Conservation (phyloP, 2,329 filamentous ascomycete species). For the Hypoxylon sp. region DNA sequence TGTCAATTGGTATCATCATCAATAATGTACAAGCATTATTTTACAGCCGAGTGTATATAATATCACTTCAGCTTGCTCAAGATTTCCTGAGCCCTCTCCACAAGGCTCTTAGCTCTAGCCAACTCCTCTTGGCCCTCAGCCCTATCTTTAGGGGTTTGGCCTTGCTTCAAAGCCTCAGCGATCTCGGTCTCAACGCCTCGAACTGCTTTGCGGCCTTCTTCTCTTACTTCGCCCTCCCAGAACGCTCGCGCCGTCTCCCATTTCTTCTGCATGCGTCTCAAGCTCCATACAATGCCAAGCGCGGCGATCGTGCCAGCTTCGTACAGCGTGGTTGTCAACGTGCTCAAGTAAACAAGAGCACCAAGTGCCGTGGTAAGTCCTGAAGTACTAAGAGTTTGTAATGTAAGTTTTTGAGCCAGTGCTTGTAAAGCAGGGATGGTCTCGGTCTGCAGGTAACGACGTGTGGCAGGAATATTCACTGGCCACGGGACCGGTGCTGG, state of each 20-base stretch:
- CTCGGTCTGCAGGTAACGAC: constrained; percentile 75
- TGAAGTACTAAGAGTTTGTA: constrained; percentile 82
- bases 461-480: constrained; percentile 78
- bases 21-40: constrained; percentile 32
- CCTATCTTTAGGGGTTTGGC: constrained; percentile 12
- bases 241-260: constrained; percentile 73
- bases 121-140: constrained; percentile 52
- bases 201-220: constrained; percentile 75
- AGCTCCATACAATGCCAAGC: constrained; percentile 71
- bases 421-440: constrained; percentile 80
- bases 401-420: constrained; percentile 79
- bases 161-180: constrained; percentile 59
- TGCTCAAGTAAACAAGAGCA: constrained; percentile 70
- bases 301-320: constrained; percentile 75
- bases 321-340: constrained; percentile 67
- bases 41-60: constrained; percentile 10
- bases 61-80: constrained; percentile 63
- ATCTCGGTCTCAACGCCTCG: constrained; percentile 69
- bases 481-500: constrained; percentile 70
- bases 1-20: constrained; percentile 45
- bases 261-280: constrained; percentile 71
- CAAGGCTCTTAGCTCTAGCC: constrained; percentile 60
- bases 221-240: constrained; percentile 77
- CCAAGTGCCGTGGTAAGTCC: constrained; percentile 71
- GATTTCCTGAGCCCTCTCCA: constrained; percentile 66